phyloP scores from a whole-genome alignment of 2,329 filamentous ascomycete species.

The Diaporthe aspalathi region DNA sequence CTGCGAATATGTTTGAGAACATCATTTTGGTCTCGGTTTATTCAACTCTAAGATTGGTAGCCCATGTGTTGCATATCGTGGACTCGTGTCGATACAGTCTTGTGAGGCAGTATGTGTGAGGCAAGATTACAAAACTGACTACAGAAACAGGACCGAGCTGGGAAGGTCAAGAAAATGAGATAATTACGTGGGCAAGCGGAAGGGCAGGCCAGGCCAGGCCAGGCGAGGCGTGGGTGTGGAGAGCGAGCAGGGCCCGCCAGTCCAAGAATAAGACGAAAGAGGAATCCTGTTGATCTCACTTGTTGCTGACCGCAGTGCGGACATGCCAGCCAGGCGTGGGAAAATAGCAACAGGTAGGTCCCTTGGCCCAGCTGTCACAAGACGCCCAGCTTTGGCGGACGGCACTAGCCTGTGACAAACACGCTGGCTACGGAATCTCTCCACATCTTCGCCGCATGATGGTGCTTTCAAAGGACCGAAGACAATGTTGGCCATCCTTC shows the following conservation, averaged over 20 bases:
- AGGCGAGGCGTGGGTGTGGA: constrained; percentile 6
- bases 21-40: constrained; percentile 34
- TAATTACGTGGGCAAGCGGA: constrained; percentile 16
- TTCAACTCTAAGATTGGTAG: background rate
- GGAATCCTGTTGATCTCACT: constrained; percentile 21
- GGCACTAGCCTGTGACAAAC: constrained; percentile 7
- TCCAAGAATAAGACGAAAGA: constrained; percentile 31
- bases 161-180: constrained; percentile 15
- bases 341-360: constrained; percentile 26
- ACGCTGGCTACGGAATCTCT: background rate
- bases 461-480: constrained; percentile 8
- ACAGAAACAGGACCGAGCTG: background rate
- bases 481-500: constrained; percentile 7
- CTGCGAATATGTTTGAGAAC: constrained; percentile 37
- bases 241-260: background rate
- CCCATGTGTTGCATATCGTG: background rate
- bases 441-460: constrained; percentile 14
- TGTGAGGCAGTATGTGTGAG: background rate
- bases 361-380: constrained; percentile 21
- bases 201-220: background rate
- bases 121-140: constrained; percentile 25
- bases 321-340: constrained; percentile 5
- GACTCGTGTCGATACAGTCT: constrained; percentile 3
- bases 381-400: constrained; percentile 21
- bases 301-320: constrained; percentile 32